A percentile compares a stretch with the other conserved stretches of the same genome.
Evolutionary conservation across 495 filamentous ascomycete genomes (phyloP).

Genomic region (Pseudoneurospora amorphoporcata): DNA sequence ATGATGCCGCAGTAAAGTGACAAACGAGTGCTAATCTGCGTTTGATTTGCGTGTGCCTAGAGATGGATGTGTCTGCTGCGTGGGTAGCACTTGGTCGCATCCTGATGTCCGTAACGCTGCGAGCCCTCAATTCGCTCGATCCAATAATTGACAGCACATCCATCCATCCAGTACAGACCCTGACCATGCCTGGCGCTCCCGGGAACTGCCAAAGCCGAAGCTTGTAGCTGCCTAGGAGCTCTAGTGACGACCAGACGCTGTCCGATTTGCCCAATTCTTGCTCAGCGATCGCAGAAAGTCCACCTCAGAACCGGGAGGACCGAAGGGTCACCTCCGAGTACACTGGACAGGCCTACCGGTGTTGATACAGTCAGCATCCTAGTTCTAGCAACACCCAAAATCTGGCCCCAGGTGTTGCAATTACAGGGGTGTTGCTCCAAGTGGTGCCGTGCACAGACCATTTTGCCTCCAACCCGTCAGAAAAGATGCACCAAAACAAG

Average conservation of each 20-base stretch:
- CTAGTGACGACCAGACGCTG: not conserved
- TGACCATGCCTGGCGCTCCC: conserved; percentile 1
- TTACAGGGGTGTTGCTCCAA: too few relatives aligned
- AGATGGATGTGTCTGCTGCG: not conserved
- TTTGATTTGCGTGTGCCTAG: not conserved
- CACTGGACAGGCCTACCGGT: not conserved
- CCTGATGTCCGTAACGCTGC: not conserved
- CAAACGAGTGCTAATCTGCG: not conserved
- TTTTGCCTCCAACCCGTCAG: too few relatives aligned
- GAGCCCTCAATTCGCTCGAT: not conserved
- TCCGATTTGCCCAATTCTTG: not conserved
- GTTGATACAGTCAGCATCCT: not conserved
- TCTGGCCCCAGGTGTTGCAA: too few relatives aligned
- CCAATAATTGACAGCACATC: not conserved
- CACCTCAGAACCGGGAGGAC: not conserved
- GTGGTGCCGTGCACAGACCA: too few relatives aligned
- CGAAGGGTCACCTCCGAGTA: not conserved
- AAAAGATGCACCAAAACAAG: too few relatives aligned
- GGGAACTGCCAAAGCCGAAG: conserved; percentile 3
- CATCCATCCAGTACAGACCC: not conserved
- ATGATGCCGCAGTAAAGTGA: not conserved
- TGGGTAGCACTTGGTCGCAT: not conserved
- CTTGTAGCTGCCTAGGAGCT: not conserved
- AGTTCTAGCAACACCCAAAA: too few relatives aligned
- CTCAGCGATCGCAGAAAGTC: not conserved